Base-by-base conservation (phyloP, 2,329 filamentous ascomycete species). In the Curvularia eragrostidis region DNA sequence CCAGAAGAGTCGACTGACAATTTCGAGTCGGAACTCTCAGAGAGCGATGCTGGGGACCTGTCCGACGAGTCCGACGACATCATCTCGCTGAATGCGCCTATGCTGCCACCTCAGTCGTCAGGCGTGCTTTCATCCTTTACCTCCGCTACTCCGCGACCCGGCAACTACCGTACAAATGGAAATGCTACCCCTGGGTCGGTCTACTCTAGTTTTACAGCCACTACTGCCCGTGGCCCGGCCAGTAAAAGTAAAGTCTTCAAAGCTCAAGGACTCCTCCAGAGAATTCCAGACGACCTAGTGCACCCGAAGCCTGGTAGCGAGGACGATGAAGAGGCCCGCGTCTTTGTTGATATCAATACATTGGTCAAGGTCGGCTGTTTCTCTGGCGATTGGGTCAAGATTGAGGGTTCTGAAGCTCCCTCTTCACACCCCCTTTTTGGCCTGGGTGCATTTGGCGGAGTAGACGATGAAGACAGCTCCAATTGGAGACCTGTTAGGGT, bases 31-130 rank as follows among this genome's bases (percentile, higher is more conserved):
- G 87, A 91, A 60, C 74, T 85, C 8, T 89, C 87, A 1, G 86
- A 83, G 10, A 79, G 80, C 5, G 87, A 90, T 54, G 88, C 89
- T n/a, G 89, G 85, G 60, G 91, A 94, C 66, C 81, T 94, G 15
- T 97, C 94, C 0, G 93, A 97, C 74, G 94, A 97, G 72, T 95
- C 91, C 0, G 93, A 97, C 64, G 93, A 97, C 60, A 91, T 97
- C 84, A 97, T 98, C 51, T 96, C 93, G 3, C 83, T 98, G 30
- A 89, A 90, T 64, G 89, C 90, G 1, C 94, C 94, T 1, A 85
- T 89, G 26, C 79, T 97, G 15, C 88, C 91, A 1, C 85, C 91
- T n/a, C 87, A 90, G 24, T 87, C 87, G 54, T 89, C 90, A 0
- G 94, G 92, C 48, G 88, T 91, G 18, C 83, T 94, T 65, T 95